Percentiles rank a stretch among this genome's conserved stretches.
phyloP scores from a whole-genome alignment of 495 filamentous ascomycete genomes.

The Aspergillus egyptiacus region DNA sequence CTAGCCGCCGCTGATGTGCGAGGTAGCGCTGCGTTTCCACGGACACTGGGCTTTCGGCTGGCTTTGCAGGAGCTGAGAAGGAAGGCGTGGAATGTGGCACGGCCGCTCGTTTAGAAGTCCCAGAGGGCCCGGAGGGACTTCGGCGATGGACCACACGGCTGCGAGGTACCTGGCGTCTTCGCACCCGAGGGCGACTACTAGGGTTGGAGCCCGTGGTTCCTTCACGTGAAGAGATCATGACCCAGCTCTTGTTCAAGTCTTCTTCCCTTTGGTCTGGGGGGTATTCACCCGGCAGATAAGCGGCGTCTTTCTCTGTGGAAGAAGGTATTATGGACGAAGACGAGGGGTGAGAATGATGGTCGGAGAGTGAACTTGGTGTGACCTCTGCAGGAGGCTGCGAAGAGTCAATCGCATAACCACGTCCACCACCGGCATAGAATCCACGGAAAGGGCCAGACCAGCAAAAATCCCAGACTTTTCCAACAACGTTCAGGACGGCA shows the following conservation, averaged over 20 bases:
- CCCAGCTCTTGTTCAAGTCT: slow-evolving; percentile 63
- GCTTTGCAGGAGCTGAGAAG: slow-evolving; percentile 28
- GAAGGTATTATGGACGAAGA: background rate
- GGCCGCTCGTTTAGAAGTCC: slow-evolving; percentile 25
- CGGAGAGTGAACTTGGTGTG: background rate
- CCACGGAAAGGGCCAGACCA: slow-evolving; percentile 66
- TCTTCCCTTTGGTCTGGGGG: slow-evolving; percentile 28
- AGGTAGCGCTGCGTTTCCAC: slow-evolving; percentile 63
- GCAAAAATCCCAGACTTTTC: slow-evolving; percentile 80
- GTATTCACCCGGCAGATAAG: slow-evolving; percentile 26
- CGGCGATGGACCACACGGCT: slow-evolving; percentile 4
- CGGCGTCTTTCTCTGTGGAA: slow-evolving; percentile 22
- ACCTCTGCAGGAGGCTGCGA: slow-evolving; percentile 9
- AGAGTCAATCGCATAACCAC: slow-evolving; percentile 52
- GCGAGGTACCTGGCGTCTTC: slow-evolving; percentile 1
- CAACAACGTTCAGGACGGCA: slow-evolving; percentile 54
- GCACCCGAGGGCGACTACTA: background rate
- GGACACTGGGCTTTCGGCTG: slow-evolving; percentile 41
- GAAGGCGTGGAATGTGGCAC: slow-evolving; percentile 23
- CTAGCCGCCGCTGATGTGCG: slow-evolving; percentile 58
- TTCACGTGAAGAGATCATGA: slow-evolving; percentile 54
- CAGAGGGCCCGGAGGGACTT: slow-evolving; percentile 7
- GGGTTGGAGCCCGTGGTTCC: slow-evolving; percentile 8
- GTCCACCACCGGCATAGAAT: slow-evolving; percentile 79
- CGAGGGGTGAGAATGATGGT: background rate